A percentile compares a stretch with the other conserved stretches of the same genome.
Evolutionary conservation across 1,139 yeast species (phyloP).

Genomic region (Protomyces inundatus): DNA sequence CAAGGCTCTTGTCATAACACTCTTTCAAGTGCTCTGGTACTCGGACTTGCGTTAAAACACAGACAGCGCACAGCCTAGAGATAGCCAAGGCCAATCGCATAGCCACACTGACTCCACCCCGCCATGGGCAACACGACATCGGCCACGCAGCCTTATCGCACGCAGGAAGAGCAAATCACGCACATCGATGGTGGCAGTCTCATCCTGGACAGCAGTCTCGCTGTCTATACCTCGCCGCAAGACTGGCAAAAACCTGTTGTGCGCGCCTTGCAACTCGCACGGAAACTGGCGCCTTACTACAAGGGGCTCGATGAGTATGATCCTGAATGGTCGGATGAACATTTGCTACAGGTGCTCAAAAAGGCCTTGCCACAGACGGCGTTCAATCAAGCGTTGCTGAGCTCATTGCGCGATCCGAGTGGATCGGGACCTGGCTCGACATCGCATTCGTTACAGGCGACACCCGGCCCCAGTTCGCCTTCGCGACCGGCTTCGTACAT

Average conservation of each 20-base stretch:
- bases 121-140: constrained; percentile 12
- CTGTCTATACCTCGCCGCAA: constrained; percentile 16
- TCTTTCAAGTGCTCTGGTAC: no score
- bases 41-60: no score
- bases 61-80: no score
- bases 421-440: constrained; percentile 1
- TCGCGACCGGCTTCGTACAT: constrained; percentile 9
- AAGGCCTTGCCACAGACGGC: constrained; percentile 7
- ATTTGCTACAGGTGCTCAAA: constrained; percentile 52
- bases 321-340: constrained; percentile 67
- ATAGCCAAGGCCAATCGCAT: no score
- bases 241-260: constrained; percentile 23
- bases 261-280: constrained; percentile 40
- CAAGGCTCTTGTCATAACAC: no score
- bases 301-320: constrained; percentile 83
- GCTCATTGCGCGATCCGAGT: constrained; percentile 10
- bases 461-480: constrained; percentile 5
- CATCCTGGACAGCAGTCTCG: neutral
- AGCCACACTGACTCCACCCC: no score
- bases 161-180: constrained; percentile 21
- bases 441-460: neutral
- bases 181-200: constrained; percentile 19
- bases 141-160: constrained; percentile 1
- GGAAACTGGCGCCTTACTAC: constrained; percentile 82
- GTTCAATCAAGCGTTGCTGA: constrained; percentile 16